These are phyloP conservation scores for Platanthera guangdongensis DNA, from an alignment of 106 monocot genomes.

Conservation along the genomic window DNA sequence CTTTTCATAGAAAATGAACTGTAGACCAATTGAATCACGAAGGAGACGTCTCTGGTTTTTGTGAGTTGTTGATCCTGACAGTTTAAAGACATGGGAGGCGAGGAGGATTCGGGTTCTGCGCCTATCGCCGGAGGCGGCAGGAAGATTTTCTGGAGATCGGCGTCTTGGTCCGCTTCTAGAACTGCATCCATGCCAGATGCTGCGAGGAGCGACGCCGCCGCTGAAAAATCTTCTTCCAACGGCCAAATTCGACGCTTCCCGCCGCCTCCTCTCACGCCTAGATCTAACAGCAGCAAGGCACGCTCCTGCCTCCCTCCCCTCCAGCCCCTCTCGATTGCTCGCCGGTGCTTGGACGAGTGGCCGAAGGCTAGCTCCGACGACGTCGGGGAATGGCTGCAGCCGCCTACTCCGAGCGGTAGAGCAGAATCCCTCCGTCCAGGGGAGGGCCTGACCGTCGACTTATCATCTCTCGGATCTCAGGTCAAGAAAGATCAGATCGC, in stretches of 20 bases:
- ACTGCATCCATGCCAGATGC: constrained; percentile 5
- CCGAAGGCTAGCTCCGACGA: constrained; percentile 81
- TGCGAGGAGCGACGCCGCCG: constrained; percentile 1
- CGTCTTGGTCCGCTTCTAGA: constrained; percentile 79
- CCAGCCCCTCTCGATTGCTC: constrained; percentile 80
- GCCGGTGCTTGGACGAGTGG: constrained; percentile 78
- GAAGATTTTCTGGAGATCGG: constrained; percentile 74
- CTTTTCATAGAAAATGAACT: background rate
- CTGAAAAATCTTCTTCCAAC: constrained; percentile 8
- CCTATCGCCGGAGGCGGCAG: constrained; percentile 7
- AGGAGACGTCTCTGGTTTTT: background rate
- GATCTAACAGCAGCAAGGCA: constrained; percentile 45
- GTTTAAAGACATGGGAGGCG: constrained; percentile 18
- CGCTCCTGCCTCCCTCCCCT: constrained; percentile 75
- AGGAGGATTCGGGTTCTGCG: constrained; percentile 11
- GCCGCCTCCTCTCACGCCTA: constrained; percentile 61
- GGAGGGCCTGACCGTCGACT: constrained; percentile 36
- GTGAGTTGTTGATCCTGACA: background rate
- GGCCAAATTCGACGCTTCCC: constrained; percentile 30
- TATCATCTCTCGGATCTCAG: constrained; percentile 32
- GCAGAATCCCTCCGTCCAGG: constrained; percentile 15
- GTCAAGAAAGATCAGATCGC: constrained; percentile 53
- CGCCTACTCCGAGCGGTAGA: constrained; percentile 43
- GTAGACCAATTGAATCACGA: constrained; percentile 1
- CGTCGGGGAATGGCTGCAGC: constrained; percentile 71